Evolutionary conservation across 495 filamentous ascomycete species (phyloP).

Genomic region (Cairneyella variabilis): DNA sequence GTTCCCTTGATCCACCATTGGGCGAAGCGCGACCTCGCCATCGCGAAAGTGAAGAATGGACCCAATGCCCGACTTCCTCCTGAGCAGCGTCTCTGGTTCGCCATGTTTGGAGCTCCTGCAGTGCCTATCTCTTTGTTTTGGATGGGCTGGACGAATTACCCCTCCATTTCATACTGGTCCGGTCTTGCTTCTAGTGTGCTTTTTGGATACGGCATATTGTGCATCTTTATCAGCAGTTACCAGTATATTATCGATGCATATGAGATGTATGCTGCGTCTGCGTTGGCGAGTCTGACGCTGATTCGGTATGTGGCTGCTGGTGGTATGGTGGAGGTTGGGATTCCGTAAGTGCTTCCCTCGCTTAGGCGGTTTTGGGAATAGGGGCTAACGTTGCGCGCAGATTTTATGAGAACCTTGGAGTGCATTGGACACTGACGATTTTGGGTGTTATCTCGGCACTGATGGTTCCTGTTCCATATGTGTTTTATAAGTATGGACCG

Average conservation of each 20-base stretch:
- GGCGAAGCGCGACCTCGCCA: conserved; percentile 43
- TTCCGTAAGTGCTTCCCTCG: conserved; percentile 16
- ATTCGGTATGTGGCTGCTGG: conserved; percentile 41
- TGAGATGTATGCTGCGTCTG: conserved; percentile 58
- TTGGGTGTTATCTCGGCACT: conserved; percentile 45
- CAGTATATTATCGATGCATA: conserved; percentile 69
- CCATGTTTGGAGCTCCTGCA: conserved; percentile 51
- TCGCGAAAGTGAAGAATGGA: conserved; percentile 28
- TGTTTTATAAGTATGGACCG: conserved; percentile 48
- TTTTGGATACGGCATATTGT: conserved; percentile 57
- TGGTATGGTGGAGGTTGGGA: conserved; percentile 30
- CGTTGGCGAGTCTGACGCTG: conserved; percentile 50
- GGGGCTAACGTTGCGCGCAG: neutral
- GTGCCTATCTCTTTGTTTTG: conserved; percentile 60
- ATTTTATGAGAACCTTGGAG: conserved; percentile 49
- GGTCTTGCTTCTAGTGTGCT: conserved; percentile 43
- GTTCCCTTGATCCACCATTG: conserved; percentile 53
- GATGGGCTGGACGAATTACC: conserved; percentile 53
- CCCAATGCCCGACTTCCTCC: conserved; percentile 34
- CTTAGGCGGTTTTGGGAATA: neutral
- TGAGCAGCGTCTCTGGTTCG: conserved; percentile 55
- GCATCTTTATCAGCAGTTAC: conserved; percentile 57
- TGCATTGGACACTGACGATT: conserved; percentile 54
- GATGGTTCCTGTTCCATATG: conserved; percentile 45
- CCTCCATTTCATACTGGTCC: conserved; percentile 50